phyloP scores from a whole-genome alignment of 2,329 filamentous ascomycete species.

The Albifimbria verrucaria region DNA sequence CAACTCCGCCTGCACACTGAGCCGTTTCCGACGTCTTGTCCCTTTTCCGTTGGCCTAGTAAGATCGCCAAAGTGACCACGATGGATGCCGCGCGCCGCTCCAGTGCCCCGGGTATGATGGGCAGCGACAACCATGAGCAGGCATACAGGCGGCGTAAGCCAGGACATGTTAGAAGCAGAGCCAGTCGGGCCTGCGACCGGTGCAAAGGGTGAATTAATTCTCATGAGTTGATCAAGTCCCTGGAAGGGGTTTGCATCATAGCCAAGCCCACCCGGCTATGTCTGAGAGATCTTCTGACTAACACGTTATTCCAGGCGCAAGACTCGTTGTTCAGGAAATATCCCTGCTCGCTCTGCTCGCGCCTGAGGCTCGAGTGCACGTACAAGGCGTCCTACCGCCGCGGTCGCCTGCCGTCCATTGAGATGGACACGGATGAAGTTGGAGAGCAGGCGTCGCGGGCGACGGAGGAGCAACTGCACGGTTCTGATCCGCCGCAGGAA shows the following conservation, averaged over 20 bases:
- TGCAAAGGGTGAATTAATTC: conserved; percentile 17
- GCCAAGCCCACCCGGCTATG: neutral
- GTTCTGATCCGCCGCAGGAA: neutral
- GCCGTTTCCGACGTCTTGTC: neutral
- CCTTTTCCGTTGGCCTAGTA: neutral
- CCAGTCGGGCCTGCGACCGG: conserved; percentile 19
- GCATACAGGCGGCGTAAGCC: neutral
- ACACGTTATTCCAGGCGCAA: conserved; percentile 13
- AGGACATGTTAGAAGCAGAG: conserved; percentile 1
- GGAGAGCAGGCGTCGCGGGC: neutral
- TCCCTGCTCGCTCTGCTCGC: conserved; percentile 18
- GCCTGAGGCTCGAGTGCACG: conserved; percentile 16
- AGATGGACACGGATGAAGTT: conserved; percentile 11
- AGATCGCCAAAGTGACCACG: neutral
- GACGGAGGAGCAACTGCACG: conserved; percentile 4
- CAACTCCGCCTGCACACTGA: neutral
- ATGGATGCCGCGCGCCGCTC: neutral
- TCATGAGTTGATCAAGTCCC: neutral
- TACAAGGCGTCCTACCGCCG: conserved; percentile 19
- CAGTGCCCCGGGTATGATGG: neutral
- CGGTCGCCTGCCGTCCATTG: conserved; percentile 18
- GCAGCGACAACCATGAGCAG: neutral
- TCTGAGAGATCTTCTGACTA: neutral
- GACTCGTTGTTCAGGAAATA: conserved; percentile 21
- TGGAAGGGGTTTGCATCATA: neutral